Percentiles rank a stretch among this genome's conserved stretches.
Evolutionary conservation across 2,329 filamentous ascomycete genomes (phyloP).

Genomic region (Monilinia fructigena): DNA sequence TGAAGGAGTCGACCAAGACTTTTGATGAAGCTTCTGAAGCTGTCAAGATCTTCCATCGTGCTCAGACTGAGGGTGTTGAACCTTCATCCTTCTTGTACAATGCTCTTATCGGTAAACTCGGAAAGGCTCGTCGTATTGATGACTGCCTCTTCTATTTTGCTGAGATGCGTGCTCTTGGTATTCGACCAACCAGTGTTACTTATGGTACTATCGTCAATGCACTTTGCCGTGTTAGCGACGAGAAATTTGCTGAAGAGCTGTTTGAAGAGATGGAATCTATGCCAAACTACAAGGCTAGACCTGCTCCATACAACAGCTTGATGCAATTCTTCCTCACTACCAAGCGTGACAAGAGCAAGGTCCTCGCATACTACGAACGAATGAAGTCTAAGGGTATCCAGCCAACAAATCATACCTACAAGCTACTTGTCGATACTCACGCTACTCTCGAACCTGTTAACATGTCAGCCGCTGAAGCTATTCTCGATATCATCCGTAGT

Average conservation of each 20-base stretch:
- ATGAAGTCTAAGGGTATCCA: constrained; percentile 86
- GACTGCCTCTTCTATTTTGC: constrained; percentile 98
- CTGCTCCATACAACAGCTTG: constrained; percentile 97
- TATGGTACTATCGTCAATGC: constrained; percentile 99
- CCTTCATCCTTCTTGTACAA: constrained; percentile 98
- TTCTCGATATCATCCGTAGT: constrained; percentile 74
- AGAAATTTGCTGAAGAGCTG: constrained; percentile 95
- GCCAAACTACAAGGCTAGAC: constrained; percentile 97
- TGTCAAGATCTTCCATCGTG: constrained; percentile 94
- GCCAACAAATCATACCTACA: constrained; percentile 94
- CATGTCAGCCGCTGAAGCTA: constrained; percentile 80
- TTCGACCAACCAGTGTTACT: constrained; percentile 94
- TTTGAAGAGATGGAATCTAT: constrained; percentile 99
- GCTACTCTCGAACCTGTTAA: constrained; percentile 90
- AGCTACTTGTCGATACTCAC: constrained; percentile 92
- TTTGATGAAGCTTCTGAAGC: constrained; percentile 97
- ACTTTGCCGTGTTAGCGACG: constrained; percentile 92
- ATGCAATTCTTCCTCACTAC: constrained; percentile 99
- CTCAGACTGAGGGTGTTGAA: constrained; percentile 89
- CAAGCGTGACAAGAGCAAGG: constrained; percentile 93
- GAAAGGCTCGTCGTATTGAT: constrained; percentile 95
- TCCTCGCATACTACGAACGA: constrained; percentile 89
- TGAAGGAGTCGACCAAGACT: constrained; percentile 95
- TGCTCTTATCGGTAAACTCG: constrained; percentile 94
- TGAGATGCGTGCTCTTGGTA: constrained; percentile 90